Conservation (phyloP, 2,329 filamentous ascomycete genomes). For the Nakataea oryzae region DNA sequence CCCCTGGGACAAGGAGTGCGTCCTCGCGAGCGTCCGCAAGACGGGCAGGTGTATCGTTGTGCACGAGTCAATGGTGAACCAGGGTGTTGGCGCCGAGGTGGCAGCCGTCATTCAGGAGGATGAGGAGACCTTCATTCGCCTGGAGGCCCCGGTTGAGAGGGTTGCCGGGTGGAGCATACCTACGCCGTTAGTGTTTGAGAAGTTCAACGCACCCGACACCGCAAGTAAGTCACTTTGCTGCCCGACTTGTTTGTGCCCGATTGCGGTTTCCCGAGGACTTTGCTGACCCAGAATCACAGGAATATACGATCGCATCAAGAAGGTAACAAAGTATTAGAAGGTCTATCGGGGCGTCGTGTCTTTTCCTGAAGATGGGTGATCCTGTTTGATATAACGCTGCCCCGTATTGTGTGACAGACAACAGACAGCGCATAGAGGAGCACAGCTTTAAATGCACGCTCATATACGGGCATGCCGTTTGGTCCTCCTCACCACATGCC, state of each 20-base stretch:
- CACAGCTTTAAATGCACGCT: neutral
- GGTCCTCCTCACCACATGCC: too few species aligned
- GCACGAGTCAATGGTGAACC: constrained; percentile 87
- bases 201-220: constrained; percentile 75
- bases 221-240: constrained; percentile 52
- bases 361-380: neutral
- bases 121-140: constrained; percentile 59
- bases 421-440: neutral
- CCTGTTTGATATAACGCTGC: neutral
- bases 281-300: constrained; percentile 30
- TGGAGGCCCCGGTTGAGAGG: constrained; percentile 77
- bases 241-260: neutral
- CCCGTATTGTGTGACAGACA: neutral
- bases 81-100: constrained; percentile 80
- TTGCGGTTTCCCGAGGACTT: neutral
- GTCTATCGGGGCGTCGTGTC: neutral
- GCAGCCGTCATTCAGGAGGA: constrained; percentile 81
- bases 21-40: constrained; percentile 75
- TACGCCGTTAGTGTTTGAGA: constrained; percentile 68
- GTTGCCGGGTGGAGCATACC: constrained; percentile 89
- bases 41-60: constrained; percentile 81
- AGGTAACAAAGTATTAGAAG: constrained; percentile 49
- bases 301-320: constrained; percentile 62
- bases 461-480: too few species aligned
- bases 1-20: constrained; percentile 77